Base-by-base conservation (phyloP, 164 flowering plant species). In the Malania oleifera region DNA sequence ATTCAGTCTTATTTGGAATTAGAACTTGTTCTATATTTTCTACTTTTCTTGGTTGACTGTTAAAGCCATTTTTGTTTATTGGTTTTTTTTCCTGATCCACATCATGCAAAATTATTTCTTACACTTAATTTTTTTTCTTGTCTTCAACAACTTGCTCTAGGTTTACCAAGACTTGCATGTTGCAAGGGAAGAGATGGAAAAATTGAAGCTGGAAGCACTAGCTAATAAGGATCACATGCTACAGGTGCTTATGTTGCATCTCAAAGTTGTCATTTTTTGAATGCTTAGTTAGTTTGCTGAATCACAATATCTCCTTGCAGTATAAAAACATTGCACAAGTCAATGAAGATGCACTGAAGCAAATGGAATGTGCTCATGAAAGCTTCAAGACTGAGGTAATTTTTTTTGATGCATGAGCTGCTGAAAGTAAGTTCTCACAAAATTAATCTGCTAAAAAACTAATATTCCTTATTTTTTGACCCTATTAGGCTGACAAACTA, bases 301-400 rank as follows among this genome's bases (percentile, higher is more conserved):
- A 5, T 24, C 15, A 2, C 27, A 40, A n/a, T 53, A 20, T 65
- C 39, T n/a, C 20, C 54, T 67, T 46, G 49, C 80, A 93, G 96
- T 93, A 84, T 69, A 93, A 93, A 73, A 80, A 75, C 66, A 88
- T 93, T 44, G 96, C 99, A 22, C 77, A 87, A 56, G 95, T 80
- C 51, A 87, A 88, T 74, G 99, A 90, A 77, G 78, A 69, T 53
- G 95, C 96, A 35, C 44, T 93, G 56, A 86, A 77, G 61, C 87
- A 93, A 72, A 84, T 93, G 70, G 97, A 93, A 71, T 45, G 52
- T 62, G 85, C 89, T 44, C 84, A 84, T 75, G 87, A 85, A 52
- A 75, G 56, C 35, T 86, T 75, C 67, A 93, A 78, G 67, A 62
- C 61, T 51, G 93, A 90, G 91, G 98, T 88, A 70, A 18, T 54